phyloP scores from a whole-genome alignment of 495 filamentous ascomycete genomes.

The Evernia prunastri region DNA sequence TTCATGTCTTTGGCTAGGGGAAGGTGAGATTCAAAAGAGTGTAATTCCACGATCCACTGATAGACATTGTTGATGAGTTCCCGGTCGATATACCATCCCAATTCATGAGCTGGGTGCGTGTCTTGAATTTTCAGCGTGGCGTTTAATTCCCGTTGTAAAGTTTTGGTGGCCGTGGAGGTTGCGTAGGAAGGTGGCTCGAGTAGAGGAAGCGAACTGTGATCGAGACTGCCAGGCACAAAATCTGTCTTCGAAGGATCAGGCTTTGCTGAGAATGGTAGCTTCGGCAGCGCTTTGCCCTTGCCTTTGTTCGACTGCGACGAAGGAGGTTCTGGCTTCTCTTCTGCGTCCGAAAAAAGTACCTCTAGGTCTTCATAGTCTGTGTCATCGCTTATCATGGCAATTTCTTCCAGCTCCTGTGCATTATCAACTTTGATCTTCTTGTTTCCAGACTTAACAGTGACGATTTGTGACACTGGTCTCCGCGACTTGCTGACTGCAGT shows the following conservation, averaged over 20 bases:
- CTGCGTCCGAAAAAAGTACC: slow-evolving; percentile 38
- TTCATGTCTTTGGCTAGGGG: slow-evolving; percentile 76
- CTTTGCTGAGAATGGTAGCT: slow-evolving; percentile 8
- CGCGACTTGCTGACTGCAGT: slow-evolving; percentile 42
- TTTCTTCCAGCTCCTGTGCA: slow-evolving; percentile 24
- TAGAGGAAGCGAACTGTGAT: slow-evolving; percentile 48
- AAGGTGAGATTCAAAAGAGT: slow-evolving; percentile 65
- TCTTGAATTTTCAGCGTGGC: slow-evolving; percentile 58
- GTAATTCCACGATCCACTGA: slow-evolving; percentile 90
- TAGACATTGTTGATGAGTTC: slow-evolving; percentile 62
- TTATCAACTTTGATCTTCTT: slow-evolving; percentile 28
- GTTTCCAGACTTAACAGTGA: slow-evolving; percentile 25
- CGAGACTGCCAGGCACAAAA: slow-evolving; percentile 60
- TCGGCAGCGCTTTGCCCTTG: slow-evolving; percentile 16
- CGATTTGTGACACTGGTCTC: slow-evolving; percentile 18
- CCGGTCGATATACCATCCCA: slow-evolving; percentile 80
- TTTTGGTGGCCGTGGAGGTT: slow-evolving; percentile 53
- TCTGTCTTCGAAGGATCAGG: slow-evolving; percentile 40
- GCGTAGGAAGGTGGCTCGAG: slow-evolving; percentile 64
- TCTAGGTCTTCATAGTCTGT: slow-evolving; percentile 49
- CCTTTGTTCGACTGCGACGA: slow-evolving; percentile 15
- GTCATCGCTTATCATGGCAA: slow-evolving; percentile 38
- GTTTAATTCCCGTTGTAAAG: slow-evolving; percentile 57
- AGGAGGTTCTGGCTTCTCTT: slow-evolving; percentile 24
- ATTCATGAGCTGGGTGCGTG: slow-evolving; percentile 53